Evolutionary conservation across 2,329 filamentous ascomycete species (phyloP).

Genomic region (Alternaria sp.): DNA sequence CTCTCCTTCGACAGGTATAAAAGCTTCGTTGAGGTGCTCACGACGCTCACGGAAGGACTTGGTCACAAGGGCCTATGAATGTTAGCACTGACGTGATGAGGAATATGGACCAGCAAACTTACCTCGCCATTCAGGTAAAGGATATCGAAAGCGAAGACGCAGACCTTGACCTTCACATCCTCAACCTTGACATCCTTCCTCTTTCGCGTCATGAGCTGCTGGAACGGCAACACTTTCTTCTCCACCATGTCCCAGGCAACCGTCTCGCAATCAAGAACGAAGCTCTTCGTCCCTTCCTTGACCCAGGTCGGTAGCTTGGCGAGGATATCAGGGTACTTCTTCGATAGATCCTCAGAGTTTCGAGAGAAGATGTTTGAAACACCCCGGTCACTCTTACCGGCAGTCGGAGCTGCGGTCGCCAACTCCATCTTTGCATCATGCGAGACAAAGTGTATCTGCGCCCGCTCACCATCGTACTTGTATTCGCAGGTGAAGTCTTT

Average conservation of each 20-base stretch:
- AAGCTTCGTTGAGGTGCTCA: conserved; percentile 75
- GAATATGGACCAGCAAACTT: conserved; percentile 25
- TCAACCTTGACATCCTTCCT: conserved; percentile 95
- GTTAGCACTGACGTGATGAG: conserved; percentile 29
- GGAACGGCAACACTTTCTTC: conserved; percentile 96
- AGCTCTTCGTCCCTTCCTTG: conserved; percentile 87
- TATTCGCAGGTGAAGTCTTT: conserved; percentile 98
- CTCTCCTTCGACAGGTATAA: conserved; percentile 82
- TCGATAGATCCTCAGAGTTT: conserved; percentile 95
- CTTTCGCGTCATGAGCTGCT: conserved; percentile 97
- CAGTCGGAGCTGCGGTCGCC: conserved; percentile 63
- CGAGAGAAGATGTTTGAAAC: conserved; percentile 94
- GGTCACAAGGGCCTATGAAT: conserved; percentile 73
- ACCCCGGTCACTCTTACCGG: conserved; percentile 73
- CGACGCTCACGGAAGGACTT: conserved; percentile 86
- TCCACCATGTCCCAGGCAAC: conserved; percentile 95
- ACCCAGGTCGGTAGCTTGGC: conserved; percentile 89
- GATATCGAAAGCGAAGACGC: conserved; percentile 95
- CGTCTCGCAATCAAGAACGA: conserved; percentile 98
- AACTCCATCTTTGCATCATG: conserved; percentile 77
- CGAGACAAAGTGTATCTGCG: conserved; percentile 97
- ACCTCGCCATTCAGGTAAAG: conserved; percentile 90
- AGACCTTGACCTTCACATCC: conserved; percentile 95
- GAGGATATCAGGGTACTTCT: conserved; percentile 97
- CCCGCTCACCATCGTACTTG: conserved; percentile 97